phyloP scores from a whole-genome alignment of 1,139 yeast genomes.

The Saccharomyces hybrid region DNA sequence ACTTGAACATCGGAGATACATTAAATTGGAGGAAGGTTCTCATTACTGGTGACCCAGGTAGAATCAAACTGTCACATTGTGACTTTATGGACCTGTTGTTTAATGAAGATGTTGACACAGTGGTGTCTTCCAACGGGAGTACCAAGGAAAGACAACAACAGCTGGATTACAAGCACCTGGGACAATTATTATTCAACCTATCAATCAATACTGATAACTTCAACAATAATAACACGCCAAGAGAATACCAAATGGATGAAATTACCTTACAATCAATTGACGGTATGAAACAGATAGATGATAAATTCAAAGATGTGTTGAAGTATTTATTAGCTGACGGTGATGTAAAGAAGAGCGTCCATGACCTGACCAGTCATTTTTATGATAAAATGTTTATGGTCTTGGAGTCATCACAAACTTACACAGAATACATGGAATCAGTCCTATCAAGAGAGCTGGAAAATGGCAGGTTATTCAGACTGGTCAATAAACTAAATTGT shows the following conservation, averaged over 20 bases:
- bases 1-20: slow-evolving; percentile 53
- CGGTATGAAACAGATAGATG: slow-evolving; percentile 30
- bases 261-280: slow-evolving; percentile 8
- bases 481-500: slow-evolving; percentile 72
- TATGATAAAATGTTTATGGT: slow-evolving; percentile 34
- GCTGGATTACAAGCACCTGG: slow-evolving; percentile 51
- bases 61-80: slow-evolving; percentile 63
- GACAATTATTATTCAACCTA: slow-evolving; percentile 50
- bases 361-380: slow-evolving; percentile 20
- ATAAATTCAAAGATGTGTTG: slow-evolving; percentile 32
- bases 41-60: slow-evolving; percentile 56
- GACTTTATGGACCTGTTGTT: slow-evolving; percentile 46
- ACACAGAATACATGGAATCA: slow-evolving; percentile 59
- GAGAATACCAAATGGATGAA: slow-evolving; percentile 7
- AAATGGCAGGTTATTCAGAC: slow-evolving; percentile 77
- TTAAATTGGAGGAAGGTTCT: slow-evolving; percentile 63
- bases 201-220: slow-evolving; percentile 39
- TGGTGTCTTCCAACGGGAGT: not conserved
- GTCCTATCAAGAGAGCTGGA: slow-evolving; percentile 70
- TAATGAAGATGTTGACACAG: slow-evolving; percentile 25
- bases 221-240: slow-evolving; percentile 11
- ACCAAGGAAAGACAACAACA: slow-evolving; percentile 36
- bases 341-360: slow-evolving; percentile 27
- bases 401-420: slow-evolving; percentile 49
- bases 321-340: slow-evolving; percentile 31